phyloP scores from a whole-genome alignment of 164 flowering plant species.

The Sextonia rubra region DNA sequence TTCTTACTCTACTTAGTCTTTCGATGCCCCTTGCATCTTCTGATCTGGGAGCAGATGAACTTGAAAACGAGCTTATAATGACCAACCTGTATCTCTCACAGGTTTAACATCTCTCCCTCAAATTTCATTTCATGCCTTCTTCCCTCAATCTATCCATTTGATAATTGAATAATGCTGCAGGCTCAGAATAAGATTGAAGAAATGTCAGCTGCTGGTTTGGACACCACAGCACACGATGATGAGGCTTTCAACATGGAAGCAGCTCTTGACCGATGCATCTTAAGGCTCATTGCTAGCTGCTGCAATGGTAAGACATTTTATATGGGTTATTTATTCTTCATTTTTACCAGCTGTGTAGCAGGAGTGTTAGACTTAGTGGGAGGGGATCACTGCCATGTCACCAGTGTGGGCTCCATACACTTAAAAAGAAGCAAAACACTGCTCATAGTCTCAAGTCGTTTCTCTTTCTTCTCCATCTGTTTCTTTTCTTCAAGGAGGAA shows the following conservation, averaged over 20 bases:
- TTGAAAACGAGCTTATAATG: conserved; percentile 88
- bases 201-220: conserved; percentile 44
- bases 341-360: too few relatives aligned
- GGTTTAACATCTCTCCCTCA: conserved; percentile 35
- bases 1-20: conserved; percentile 58
- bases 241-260: conserved; percentile 73
- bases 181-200: conserved; percentile 59
- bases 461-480: too few relatives aligned
- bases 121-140: background rate
- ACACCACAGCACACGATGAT: conserved; percentile 59
- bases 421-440: too few relatives aligned
- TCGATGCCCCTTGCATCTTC: conserved; percentile 88
- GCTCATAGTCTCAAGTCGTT: too few relatives aligned
- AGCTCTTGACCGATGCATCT: conserved; percentile 80
- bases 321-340: too few relatives aligned
- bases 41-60: conserved; percentile 82
- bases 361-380: too few relatives aligned
- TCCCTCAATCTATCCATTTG: background rate
- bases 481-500: too few relatives aligned
- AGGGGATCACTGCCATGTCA: too few relatives aligned
- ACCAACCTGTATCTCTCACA: conserved; percentile 55
- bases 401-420: too few relatives aligned
- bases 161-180: conserved; percentile 31
- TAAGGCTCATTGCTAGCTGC: conserved; percentile 87
- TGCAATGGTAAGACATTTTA: conserved; percentile 63